Base-by-base conservation (phyloP, 1,139 yeast genomes). In the Pichia sp. region DNA sequence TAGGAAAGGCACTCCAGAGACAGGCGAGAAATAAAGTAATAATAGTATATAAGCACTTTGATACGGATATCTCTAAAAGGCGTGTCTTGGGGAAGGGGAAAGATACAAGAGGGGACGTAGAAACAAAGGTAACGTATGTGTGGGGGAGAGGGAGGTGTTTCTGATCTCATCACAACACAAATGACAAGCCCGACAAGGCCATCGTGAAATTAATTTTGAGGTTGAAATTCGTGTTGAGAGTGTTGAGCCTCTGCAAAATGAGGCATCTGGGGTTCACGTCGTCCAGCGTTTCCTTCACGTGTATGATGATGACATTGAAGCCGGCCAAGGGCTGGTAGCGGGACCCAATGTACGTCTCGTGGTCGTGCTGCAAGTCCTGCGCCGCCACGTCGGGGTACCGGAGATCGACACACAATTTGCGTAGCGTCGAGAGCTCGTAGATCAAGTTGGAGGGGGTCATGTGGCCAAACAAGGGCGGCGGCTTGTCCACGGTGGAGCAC, bases 381-480 rank as follows among this genome's bases (percentile, higher is more conserved):
- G 6, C n/a, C 26, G 41, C 26, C 10, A 38, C 32, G 11, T 8
- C 10, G 8, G 46, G 29, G 34, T 38, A 34, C 49, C 43, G 52
- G 65, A 31, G 61, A 53, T 59, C 64, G 13, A 63, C 51, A 40
- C 70, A 64, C 15, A 54, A 13, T 50, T 58, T 59, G 11, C 71
- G 62, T 41, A 86, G 68, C n/a, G 59, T 63, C 44, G 65, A 60
- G 43, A 90, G 72, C 63, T 89, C 96, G 16, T 71, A 66, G 13
- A 87, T 74, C 42, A 90, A 70, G 61, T 80, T 79, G 4, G 67
- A 61, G 2, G 97, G 95, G 26, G 87, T 83, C 68, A 90, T 68
- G 70, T 90, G 97, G 1, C 97, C 97, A 66, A 81, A 90, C 47
- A 87, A 64, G 13, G 74, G 76, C 1, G 75, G 71, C 1, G 77